phyloP scores from a whole-genome alignment of 768 basidiomycete genomes.

The Lenzites betulinus region DNA sequence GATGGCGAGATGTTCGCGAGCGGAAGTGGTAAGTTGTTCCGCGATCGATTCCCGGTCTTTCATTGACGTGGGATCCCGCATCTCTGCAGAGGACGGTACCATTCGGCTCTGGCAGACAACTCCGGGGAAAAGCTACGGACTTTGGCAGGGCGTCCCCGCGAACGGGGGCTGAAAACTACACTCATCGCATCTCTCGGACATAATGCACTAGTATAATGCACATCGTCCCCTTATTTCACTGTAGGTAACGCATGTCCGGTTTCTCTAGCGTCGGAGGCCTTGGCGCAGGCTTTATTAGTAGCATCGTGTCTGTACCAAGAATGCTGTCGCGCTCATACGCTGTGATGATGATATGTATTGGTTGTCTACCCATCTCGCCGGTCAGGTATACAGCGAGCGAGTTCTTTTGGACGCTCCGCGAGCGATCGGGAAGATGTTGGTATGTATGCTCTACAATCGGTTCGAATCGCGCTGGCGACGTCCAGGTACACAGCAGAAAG shows the following conservation, averaged over 20 bases:
- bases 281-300: slow-evolving; percentile 17
- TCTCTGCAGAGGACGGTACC: slow-evolving; percentile 78
- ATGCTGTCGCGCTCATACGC: slow-evolving; percentile 19
- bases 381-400: too few relatives aligned
- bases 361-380: neutral
- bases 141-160: slow-evolving; percentile 71
- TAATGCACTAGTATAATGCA: slow-evolving; percentile 26
- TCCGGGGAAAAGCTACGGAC: slow-evolving; percentile 87
- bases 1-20: slow-evolving; percentile 98
- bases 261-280: slow-evolving; percentile 11
- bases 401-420: too few relatives aligned
- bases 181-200: slow-evolving; percentile 7
- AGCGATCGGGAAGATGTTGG: too few relatives aligned
- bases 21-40: slow-evolving; percentile 77
- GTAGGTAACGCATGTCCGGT: slow-evolving; percentile 16
- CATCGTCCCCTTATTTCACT: slow-evolving; percentile 12
- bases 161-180: slow-evolving; percentile 41
- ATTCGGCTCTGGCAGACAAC: slow-evolving; percentile 98
- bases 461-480: too few relatives aligned
- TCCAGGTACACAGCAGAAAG: too few relatives aligned
- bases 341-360: slow-evolving; percentile 23
- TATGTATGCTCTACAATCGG: too few relatives aligned
- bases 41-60: neutral
- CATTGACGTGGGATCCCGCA: neutral
- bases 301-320: slow-evolving; percentile 18